Conservation (phyloP, 345 rosid genomes). For the Physaria fendleri region DNA sequence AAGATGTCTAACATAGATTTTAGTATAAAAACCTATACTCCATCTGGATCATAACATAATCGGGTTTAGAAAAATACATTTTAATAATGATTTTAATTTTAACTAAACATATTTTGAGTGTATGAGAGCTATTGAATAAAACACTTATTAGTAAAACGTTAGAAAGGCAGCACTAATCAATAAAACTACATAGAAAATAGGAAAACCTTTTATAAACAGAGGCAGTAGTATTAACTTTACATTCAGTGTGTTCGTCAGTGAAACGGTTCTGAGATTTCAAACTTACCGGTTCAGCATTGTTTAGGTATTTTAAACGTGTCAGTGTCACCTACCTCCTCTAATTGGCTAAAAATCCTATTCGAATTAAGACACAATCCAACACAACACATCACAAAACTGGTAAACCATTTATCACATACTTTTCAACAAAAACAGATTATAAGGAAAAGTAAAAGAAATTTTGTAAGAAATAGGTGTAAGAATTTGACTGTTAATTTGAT, state of each 20-base stretch:
- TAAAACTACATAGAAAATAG: no score
- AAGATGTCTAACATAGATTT: neutral
- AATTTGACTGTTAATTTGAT: neutral
- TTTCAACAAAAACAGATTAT: conserved; percentile 5
- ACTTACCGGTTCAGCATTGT: neutral
- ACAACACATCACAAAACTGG: neutral
- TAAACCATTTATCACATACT: neutral
- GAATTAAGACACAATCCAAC: neutral
- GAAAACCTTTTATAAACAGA: no score
- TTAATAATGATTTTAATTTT: no score
- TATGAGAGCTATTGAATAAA: no score
- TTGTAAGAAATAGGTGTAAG: neutral
- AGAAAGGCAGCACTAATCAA: no score
- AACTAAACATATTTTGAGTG: no score
- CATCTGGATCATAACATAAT: no score
- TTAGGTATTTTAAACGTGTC: neutral
- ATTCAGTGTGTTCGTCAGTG: no score
- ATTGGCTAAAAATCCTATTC: neutral
- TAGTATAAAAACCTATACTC: neutral
- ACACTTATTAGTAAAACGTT: no score
- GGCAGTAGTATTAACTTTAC: no score
- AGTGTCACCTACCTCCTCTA: neutral
- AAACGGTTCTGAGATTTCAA: neutral
- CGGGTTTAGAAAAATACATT: no score
- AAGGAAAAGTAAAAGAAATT: neutral